phyloP scores from a whole-genome alignment of 2,329 filamentous ascomycete genomes.

The Talaromyces marneffei region DNA sequence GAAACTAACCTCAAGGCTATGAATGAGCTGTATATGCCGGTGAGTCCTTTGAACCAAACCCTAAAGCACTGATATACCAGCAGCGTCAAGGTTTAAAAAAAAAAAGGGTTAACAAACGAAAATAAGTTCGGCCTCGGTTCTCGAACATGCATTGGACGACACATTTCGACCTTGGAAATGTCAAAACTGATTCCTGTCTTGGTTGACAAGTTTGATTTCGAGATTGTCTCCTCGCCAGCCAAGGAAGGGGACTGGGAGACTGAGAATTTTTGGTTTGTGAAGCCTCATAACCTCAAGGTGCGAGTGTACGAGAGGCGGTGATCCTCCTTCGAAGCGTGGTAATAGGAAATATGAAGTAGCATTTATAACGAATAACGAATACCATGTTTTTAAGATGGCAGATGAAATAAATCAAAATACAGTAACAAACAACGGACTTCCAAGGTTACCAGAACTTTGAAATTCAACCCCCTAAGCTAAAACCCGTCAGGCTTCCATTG shows the following conservation, averaged over 20 bases:
- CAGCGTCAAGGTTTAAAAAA: no score
- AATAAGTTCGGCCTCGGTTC: slow-evolving; percentile 21
- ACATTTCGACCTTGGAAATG: slow-evolving; percentile 25
- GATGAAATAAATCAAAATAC: neutral
- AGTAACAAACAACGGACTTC: neutral
- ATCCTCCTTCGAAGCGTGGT: neutral
- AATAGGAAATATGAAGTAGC: neutral
- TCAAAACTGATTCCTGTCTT: slow-evolving; percentile 22
- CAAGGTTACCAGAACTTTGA: neutral
- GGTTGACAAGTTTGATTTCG: slow-evolving; percentile 17
- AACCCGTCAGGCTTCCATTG: slow-evolving; percentile 1
- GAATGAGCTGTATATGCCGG: slow-evolving; percentile 12
- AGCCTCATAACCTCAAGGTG: neutral
- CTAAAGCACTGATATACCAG: no score
- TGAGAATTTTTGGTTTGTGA: slow-evolving; percentile 6
- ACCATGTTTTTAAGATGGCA: neutral
- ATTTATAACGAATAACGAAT: neutral
- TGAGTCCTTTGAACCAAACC: no score
- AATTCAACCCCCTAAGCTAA: neutral
- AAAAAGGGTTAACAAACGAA: no score
- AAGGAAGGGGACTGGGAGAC: neutral
- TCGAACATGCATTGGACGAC: slow-evolving; percentile 23
- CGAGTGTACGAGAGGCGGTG: neutral
- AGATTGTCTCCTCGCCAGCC: neutral
- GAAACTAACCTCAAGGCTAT: slow-evolving; percentile 20